Percentiles rank a stretch among this genome's conserved stretches.
Conservation (phyloP, 352 stramenopile species). For the Phytophthora podocarpi region DNA sequence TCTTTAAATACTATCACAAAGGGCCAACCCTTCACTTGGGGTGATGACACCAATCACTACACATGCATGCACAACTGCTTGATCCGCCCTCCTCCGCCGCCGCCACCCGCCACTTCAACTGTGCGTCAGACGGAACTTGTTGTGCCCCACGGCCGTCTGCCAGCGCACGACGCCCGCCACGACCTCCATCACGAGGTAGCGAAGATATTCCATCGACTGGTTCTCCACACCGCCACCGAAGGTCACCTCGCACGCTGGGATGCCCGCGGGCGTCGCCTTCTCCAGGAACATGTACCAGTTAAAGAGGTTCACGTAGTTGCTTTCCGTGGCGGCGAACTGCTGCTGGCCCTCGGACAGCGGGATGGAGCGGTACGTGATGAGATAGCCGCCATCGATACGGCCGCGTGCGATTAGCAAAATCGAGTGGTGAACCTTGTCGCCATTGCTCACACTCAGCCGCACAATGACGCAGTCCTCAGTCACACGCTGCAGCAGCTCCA, state of each 20-base stretch:
- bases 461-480: constrained; percentile 69
- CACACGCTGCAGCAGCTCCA: constrained; percentile 62
- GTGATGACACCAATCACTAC: constrained; percentile 16
- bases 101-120: constrained; percentile 17
- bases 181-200: constrained; percentile 71
- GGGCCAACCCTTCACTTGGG: constrained; percentile 14
- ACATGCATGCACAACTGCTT: constrained; percentile 12
- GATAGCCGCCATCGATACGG: constrained; percentile 61
- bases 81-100: neutral
- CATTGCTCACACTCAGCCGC: constrained; percentile 47
- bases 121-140: constrained; percentile 49
- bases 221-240: constrained; percentile 65
- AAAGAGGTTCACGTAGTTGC: constrained; percentile 64
- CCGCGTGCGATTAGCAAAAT: constrained; percentile 67
- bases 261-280: constrained; percentile 16
- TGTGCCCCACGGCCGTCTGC: constrained; percentile 67
- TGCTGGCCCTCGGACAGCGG: constrained; percentile 49
- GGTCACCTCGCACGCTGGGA: constrained; percentile 59
- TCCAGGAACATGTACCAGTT: constrained; percentile 85
- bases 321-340: constrained; percentile 52
- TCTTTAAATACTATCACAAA: constrained; percentile 31
- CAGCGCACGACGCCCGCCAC: constrained; percentile 65
- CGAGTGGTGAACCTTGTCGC: constrained; percentile 45
- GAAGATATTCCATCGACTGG: constrained; percentile 56
- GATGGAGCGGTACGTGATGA: constrained; percentile 75